phyloP scores from a whole-genome alignment of 2,329 filamentous ascomycete genomes.

The Fusarium sp. region DNA sequence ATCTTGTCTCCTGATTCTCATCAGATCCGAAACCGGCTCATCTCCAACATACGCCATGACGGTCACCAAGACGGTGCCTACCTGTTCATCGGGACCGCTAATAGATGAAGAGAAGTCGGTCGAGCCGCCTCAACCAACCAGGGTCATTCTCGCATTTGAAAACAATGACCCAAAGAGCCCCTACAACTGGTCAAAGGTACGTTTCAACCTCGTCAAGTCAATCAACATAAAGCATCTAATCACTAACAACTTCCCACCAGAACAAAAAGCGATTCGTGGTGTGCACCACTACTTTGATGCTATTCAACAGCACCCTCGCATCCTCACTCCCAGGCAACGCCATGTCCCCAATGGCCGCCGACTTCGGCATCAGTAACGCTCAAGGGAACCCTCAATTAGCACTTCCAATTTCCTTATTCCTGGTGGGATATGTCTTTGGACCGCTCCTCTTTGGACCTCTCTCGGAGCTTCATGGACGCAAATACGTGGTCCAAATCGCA shows the following conservation, averaged over 20 bases:
- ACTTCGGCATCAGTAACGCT: slow-evolving; percentile 1
- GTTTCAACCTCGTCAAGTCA: not conserved
- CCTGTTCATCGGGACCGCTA: not conserved
- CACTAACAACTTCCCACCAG: not conserved
- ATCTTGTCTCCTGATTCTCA: too few species aligned
- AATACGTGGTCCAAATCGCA: slow-evolving; percentile 58
- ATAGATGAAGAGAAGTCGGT: not conserved
- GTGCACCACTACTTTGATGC: slow-evolving; percentile 9
- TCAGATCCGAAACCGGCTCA: too few species aligned
- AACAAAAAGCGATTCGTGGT: slow-evolving; percentile 14
- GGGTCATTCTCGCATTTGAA: not conserved
- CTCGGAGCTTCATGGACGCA: slow-evolving; percentile 55
- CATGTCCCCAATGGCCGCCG: not conserved
- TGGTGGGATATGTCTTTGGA: slow-evolving; percentile 43
- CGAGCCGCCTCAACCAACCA: not conserved
- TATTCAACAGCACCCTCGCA: slow-evolving; percentile 7
- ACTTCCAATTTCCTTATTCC: slow-evolving; percentile 5
- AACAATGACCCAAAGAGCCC: slow-evolving; percentile 5
- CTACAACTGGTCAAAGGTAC: slow-evolving; percentile 17
- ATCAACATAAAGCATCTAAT: rapidly evolving
- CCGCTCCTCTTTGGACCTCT: slow-evolving; percentile 55
- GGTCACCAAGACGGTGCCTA: not conserved
- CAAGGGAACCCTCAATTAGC: slow-evolving; percentile 15
- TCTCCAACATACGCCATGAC: not conserved
- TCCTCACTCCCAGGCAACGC: slow-evolving; percentile 20